Evolutionary conservation across 352 stramenopile genomes (phyloP).

Genomic region (Globisporangium spinosum): DNA sequence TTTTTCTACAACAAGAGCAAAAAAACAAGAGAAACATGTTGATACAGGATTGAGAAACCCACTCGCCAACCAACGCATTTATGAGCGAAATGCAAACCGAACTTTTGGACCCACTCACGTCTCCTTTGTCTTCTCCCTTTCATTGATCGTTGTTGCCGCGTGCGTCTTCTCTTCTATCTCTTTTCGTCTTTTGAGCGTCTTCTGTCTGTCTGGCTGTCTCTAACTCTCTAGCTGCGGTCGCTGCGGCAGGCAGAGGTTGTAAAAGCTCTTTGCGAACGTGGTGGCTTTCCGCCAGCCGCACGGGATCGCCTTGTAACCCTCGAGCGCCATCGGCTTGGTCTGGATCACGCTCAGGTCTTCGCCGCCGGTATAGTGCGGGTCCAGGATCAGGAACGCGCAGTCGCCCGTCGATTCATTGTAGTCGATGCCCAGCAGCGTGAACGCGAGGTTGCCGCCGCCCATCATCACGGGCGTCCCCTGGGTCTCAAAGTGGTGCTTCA

Average conservation of each 20-base stretch:
- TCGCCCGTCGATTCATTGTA: conserved; percentile 59
- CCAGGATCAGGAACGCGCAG: conserved; percentile 74
- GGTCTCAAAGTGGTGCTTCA: conserved; percentile 71
- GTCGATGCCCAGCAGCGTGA: conserved; percentile 77
- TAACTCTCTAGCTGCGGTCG: conserved; percentile 4
- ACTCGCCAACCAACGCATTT: not conserved
- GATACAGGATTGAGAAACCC: not conserved
- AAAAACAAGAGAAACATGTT: conserved; percentile 3
- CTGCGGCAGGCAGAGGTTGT: conserved; percentile 77
- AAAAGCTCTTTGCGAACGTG: conserved; percentile 65
- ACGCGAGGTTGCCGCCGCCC: conserved; percentile 73
- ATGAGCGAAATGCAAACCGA: not conserved
- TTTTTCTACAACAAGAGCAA: not conserved
- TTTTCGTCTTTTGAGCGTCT: not conserved
- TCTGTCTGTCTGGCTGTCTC: not conserved
- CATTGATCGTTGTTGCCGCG: not conserved
- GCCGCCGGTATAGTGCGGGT: conserved; percentile 73
- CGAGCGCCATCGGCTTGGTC: conserved; percentile 61
- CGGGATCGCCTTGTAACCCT: conserved; percentile 73
- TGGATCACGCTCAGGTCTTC: conserved; percentile 73
- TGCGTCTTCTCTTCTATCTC: not conserved
- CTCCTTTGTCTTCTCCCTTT: not conserved
- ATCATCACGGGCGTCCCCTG: conserved; percentile 88
- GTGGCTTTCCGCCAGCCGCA: conserved; percentile 64
- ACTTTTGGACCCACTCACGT: not conserved